These are phyloP conservation scores for Kuraishia piskuri DNA, from an alignment of 805 yeast species.

Conservation along the genomic window DNA sequence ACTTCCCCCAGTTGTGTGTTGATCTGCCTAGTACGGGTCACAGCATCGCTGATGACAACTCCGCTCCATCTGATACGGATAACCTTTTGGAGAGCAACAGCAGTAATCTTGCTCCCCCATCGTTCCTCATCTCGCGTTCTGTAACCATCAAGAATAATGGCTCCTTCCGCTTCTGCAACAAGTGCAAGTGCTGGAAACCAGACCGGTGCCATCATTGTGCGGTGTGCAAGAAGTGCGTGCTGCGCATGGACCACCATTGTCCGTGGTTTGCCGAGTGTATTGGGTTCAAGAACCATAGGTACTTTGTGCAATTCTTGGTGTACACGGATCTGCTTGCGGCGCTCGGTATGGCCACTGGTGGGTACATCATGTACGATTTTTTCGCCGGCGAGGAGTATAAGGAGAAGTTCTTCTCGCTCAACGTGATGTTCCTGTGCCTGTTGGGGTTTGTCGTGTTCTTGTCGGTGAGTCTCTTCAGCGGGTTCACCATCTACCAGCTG, in stretches of 20 bases:
- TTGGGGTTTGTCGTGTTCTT: conserved; percentile 43
- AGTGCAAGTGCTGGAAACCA: conserved; percentile 51
- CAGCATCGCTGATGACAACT: no score
- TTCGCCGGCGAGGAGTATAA: conserved; percentile 31
- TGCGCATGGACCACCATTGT: conserved; percentile 54
- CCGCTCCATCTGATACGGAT: no score
- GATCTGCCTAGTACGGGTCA: no score
- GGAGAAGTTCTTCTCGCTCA: conserved; percentile 40
- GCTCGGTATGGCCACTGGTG: conserved; percentile 30
- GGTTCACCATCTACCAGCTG: conserved; percentile 51
- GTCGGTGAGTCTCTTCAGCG: conserved; percentile 48
- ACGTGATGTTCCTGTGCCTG: conserved; percentile 52
- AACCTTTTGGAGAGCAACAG: conserved; percentile 8
- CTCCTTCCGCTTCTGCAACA: conserved; percentile 48
- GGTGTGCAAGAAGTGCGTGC: conserved; percentile 34
- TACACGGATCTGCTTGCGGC: conserved; percentile 42
- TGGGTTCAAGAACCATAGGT: conserved; percentile 75
- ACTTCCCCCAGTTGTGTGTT: conserved; percentile 34
- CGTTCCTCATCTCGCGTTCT: conserved; percentile 28
- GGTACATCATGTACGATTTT: conserved; percentile 37
- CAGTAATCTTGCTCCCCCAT: conserved; percentile 40
- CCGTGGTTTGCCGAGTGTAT: conserved; percentile 93
- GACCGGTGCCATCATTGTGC: conserved; percentile 55
- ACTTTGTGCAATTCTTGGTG: conserved; percentile 63
- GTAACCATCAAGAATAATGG: conserved; percentile 48